phyloP scores from a whole-genome alignment of 2,329 filamentous ascomycete genomes.

The Aspergillus caelatus region DNA sequence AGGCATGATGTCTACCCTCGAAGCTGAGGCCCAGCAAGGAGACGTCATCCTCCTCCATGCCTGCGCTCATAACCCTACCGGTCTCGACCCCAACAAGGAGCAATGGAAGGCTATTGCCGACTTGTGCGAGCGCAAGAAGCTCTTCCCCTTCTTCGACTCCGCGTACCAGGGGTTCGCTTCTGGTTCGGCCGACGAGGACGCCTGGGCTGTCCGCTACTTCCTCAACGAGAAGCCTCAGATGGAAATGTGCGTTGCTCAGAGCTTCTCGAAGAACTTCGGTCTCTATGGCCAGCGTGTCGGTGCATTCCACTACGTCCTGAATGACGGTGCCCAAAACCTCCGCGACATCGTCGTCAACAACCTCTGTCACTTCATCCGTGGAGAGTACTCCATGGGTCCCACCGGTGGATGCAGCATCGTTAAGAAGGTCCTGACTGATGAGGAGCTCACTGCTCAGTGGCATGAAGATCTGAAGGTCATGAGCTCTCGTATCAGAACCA shows the following conservation, averaged over 20 bases:
- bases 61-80: constrained; percentile 97
- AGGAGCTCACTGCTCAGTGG: constrained; percentile 81
- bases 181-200: constrained; percentile 81
- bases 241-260: constrained; percentile 60
- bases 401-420: constrained; percentile 87
- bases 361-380: constrained; percentile 43
- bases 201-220: constrained; percentile 88
- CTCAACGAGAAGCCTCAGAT: constrained; percentile 76
- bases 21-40: constrained; percentile 77
- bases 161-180: constrained; percentile 98
- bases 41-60: constrained; percentile 89
- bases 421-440: constrained; percentile 76
- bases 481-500: constrained; percentile 89
- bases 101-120: constrained; percentile 90
- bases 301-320: constrained; percentile 71
- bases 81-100: constrained; percentile 86
- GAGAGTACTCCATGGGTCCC: constrained; percentile 59
- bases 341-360: constrained; percentile 40
- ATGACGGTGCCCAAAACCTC: constrained; percentile 30
- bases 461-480: constrained; percentile 85
- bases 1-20: constrained; percentile 77
- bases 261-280: constrained; percentile 69
- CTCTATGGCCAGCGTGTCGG: constrained; percentile 95
- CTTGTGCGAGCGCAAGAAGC: constrained; percentile 75
- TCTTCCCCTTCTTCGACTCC: constrained; percentile 97